Conservation (phyloP, 208 protist species). For the Trypanosoma boissoni region DNA sequence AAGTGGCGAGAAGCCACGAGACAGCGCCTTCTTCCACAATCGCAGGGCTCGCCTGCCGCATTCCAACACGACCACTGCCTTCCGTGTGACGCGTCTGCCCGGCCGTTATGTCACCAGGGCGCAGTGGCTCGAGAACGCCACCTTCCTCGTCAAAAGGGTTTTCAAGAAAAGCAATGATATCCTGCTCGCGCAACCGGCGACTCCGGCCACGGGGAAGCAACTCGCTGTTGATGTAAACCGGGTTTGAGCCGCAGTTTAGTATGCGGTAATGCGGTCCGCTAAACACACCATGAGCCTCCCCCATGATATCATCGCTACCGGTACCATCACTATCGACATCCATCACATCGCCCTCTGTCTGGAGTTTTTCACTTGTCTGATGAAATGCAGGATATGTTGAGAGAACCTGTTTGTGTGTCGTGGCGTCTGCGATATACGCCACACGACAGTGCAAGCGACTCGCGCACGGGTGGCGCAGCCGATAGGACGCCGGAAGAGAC, state of each 20-base stretch:
- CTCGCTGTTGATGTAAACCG: slow-evolving; percentile 48
- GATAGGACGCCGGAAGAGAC: slow-evolving; percentile 32
- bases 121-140: slow-evolving; percentile 39
- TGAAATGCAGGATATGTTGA: slow-evolving; percentile 16
- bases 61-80: no score
- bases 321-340: slow-evolving; percentile 4
- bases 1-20: background rate
- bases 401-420: slow-evolving; percentile 24
- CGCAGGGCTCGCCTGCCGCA: background rate
- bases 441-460: slow-evolving; percentile 67
- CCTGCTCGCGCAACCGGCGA: slow-evolving; percentile 43
- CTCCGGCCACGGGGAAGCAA: slow-evolving; percentile 36
- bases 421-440: slow-evolving; percentile 40
- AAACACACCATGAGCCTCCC: slow-evolving; percentile 19
- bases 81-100: no score
- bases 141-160: slow-evolving; percentile 63
- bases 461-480: slow-evolving; percentile 53
- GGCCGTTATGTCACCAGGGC: slow-evolving; percentile 4
- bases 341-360: background rate
- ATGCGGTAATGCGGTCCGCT: slow-evolving; percentile 59
- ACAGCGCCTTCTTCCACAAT: background rate
- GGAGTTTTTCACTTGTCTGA: background rate
- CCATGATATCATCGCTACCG: slow-evolving; percentile 4
- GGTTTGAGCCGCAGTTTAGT: slow-evolving; percentile 70
- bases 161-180: slow-evolving; percentile 78